Evolutionary conservation across 1,284 basidiomycete species (phyloP).

Genomic region (Flammula alnicola): DNA sequence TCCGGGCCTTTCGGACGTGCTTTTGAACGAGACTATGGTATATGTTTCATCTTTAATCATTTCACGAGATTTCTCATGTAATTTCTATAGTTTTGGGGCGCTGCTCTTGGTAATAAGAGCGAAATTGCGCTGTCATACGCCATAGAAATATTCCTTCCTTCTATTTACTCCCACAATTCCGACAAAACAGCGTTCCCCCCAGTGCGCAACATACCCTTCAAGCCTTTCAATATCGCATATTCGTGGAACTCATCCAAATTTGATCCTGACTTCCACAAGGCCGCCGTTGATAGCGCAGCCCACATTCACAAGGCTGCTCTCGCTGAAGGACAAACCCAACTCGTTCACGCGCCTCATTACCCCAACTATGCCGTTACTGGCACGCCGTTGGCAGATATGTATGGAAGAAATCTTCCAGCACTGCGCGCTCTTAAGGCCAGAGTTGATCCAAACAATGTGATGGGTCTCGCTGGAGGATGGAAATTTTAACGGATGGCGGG

Average conservation of each 20-base stretch:
- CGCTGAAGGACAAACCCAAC: constrained; percentile 43
- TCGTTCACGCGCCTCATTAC: constrained; percentile 44
- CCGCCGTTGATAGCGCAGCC: constrained; percentile 34
- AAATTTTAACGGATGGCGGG: constrained; percentile 7
- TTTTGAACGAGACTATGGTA: constrained; percentile 32
- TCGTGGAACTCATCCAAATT: constrained; percentile 40
- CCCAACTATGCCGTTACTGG: constrained; percentile 54
- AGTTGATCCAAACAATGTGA: constrained; percentile 55
- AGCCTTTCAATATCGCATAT: constrained; percentile 15
- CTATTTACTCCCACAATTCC: constrained; percentile 41
- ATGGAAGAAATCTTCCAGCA: constrained; percentile 47
- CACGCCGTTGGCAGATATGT: constrained; percentile 48
- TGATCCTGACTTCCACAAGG: constrained; percentile 45
- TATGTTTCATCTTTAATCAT: constrained; percentile 42
- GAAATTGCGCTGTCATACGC: constrained; percentile 50
- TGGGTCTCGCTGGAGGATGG: constrained; percentile 57
- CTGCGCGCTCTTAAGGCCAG: constrained; percentile 42
- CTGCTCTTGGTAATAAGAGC: constrained; percentile 27
- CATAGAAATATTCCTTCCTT: constrained; percentile 58
- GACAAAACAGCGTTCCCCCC: constrained; percentile 51
- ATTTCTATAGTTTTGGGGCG: constrained; percentile 39
- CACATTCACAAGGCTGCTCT: constrained; percentile 34
- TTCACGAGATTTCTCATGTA: constrained; percentile 37
- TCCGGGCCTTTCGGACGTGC: background rate
- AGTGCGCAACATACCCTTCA: constrained; percentile 30